Percentiles rank a stretch among this genome's conserved stretches.
These are phyloP conservation scores for Euclidium syriacum DNA, from an alignment of 345 rosid species.

Conservation along the genomic window DNA sequence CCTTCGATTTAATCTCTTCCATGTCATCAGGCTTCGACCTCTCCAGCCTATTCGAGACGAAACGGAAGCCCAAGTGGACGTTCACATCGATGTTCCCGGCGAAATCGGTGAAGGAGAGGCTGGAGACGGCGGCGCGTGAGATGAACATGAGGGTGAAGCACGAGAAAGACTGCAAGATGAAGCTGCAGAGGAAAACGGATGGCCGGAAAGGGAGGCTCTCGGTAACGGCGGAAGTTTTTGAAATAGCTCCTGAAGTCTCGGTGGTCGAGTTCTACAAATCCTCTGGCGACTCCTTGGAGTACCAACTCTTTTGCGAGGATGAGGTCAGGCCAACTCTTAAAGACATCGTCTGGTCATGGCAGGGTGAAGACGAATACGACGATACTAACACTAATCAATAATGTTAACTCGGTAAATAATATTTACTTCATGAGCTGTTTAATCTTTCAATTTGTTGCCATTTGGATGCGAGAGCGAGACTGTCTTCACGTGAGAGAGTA, in stretches of 20 bases:
- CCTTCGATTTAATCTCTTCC: slow-evolving; percentile 68
- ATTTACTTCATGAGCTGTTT: slow-evolving; percentile 11
- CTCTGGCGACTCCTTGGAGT: slow-evolving; percentile 55
- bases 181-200: slow-evolving; percentile 37
- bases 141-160: slow-evolving; percentile 49
- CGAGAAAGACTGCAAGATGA: slow-evolving; percentile 45
- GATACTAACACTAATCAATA: background rate
- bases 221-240: slow-evolving; percentile 57
- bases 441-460: background rate
- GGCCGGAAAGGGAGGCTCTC: slow-evolving; percentile 58
- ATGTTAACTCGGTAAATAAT: background rate
- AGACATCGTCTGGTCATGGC: slow-evolving; percentile 90
- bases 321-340: slow-evolving; percentile 68
- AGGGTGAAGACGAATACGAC: slow-evolving; percentile 50
- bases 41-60: slow-evolving; percentile 62
- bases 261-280: slow-evolving; percentile 67
- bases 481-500: slow-evolving; percentile 3
- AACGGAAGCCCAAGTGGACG: slow-evolving; percentile 39
- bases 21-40: slow-evolving; percentile 80
- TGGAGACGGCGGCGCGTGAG: slow-evolving; percentile 46
- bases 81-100: slow-evolving; percentile 59
- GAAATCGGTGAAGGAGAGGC: slow-evolving; percentile 37
- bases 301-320: slow-evolving; percentile 52
- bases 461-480: slow-evolving; percentile 13
- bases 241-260: slow-evolving; percentile 58